Conservation (phyloP, 345 rosid genomes). For the Salix dunnii region DNA sequence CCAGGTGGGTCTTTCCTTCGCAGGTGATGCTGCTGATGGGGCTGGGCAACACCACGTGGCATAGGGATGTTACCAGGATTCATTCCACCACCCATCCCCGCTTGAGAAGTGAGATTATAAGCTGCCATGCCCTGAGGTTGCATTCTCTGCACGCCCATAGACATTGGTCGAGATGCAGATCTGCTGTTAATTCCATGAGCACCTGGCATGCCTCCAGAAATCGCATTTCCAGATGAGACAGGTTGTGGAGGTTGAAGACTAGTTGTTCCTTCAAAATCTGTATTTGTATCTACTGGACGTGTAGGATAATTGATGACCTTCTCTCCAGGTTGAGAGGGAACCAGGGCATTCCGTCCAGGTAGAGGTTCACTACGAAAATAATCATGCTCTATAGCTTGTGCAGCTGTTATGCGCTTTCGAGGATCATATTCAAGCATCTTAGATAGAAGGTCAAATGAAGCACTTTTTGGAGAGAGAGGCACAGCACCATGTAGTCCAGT, state of each 20-base stretch:
- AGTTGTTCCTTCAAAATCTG: constrained; percentile 93
- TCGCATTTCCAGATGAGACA: constrained; percentile 57
- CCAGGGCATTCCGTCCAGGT: constrained; percentile 89
- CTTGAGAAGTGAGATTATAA: constrained; percentile 62
- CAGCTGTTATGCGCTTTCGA: constrained; percentile 82
- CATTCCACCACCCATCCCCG: constrained; percentile 66
- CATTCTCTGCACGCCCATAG: constrained; percentile 72
- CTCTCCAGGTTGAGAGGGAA: constrained; percentile 74
- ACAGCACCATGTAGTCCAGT: constrained; percentile 67
- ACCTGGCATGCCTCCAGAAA: constrained; percentile 53
- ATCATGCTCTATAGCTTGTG: constrained; percentile 95
- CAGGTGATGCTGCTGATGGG: constrained; percentile 70
- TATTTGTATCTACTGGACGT: constrained; percentile 84
- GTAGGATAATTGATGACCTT: constrained; percentile 75
- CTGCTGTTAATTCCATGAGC: constrained; percentile 61
- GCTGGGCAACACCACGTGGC: constrained; percentile 68
- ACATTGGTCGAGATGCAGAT: constrained; percentile 65
- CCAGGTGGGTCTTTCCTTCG: constrained; percentile 81
- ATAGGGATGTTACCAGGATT: constrained; percentile 70
- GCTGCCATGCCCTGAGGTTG: constrained; percentile 65
- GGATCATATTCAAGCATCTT: constrained; percentile 98
- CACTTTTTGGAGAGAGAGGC: constrained; percentile 56
- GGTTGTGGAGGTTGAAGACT: constrained; percentile 81
- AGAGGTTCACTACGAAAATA: constrained; percentile 76
- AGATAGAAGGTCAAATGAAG: constrained; percentile 75